Base-by-base conservation (phyloP, 768 basidiomycete species). In the Mycena galericulata region DNA sequence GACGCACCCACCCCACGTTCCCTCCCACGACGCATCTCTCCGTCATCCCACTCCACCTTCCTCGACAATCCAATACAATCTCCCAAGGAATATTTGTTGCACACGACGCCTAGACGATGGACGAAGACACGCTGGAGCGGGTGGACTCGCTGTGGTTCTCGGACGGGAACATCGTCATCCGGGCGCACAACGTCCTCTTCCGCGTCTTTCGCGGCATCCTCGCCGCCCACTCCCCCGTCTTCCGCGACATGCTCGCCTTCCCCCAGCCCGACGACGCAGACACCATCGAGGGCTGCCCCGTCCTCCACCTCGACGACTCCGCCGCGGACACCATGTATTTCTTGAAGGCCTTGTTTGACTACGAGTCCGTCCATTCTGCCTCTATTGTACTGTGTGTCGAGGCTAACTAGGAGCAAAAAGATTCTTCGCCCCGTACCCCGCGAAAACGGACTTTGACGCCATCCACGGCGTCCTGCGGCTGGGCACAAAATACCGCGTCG, bases 341-440 rank as follows among this genome's bases (percentile, higher is more conserved):
- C 17, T n/a, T 72, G n/a, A 65, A 67, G 50, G 71, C 71, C 6
- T 2, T 72, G 6, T 72, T 72, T 46, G 68, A 72, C 45, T 72
- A 69, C 40, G 68, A 72, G 71, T 72, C 50, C 60, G 71, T 61
- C 22, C 12, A 3, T 26, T 20, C 27, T 56, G 6, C 32, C 27
- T 47, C 18, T 54, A 40, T 15, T 43, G 50, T 34, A 17, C 9
- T 36, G 41, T 20, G 14, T 15, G 7, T 30, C 27, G 11, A 10
- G 7, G 49, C 27, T 50, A 27, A 54, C 27, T 30, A 2, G 15
- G 24, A n/a, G 2, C 3, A 7, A 38, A 6, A 36, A 72, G 71
- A 63, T 72, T 72, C 68, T 72, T 72, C 64, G 64, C 64, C 2
- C 68, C 71, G 22, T 69, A 67, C 58, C 71, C 71, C n/a, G 64